These are phyloP conservation scores for Anisodus tanguticus DNA, from an alignment of 257 asterid species.

Conservation along the genomic window DNA sequence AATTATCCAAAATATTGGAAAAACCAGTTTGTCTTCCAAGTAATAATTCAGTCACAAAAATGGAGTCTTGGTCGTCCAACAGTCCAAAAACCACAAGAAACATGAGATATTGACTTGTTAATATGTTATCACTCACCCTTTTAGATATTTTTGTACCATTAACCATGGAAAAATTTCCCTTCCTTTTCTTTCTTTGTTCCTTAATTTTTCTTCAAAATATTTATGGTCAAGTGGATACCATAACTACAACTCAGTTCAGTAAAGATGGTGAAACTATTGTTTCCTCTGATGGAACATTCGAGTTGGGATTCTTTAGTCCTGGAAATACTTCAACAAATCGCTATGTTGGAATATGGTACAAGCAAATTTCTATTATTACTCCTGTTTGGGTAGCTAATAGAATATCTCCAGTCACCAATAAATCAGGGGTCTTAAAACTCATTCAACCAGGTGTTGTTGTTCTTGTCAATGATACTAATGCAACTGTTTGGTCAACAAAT, in stretches of 20 bases:
- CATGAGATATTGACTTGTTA: background rate
- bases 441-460: slow-evolving; percentile 38
- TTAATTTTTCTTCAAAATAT: background rate
- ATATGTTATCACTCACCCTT: background rate
- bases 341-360: slow-evolving; percentile 57
- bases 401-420: slow-evolving; percentile 33
- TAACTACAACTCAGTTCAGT: slow-evolving; percentile 25
- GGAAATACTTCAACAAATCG: slow-evolving; percentile 35
- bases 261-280: slow-evolving; percentile 47
- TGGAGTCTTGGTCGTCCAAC: slow-evolving; percentile 3
- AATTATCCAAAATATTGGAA: background rate
- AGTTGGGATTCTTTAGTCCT: slow-evolving; percentile 55
- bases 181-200: background rate
- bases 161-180: background rate
- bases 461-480: slow-evolving; percentile 36
- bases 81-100: no score
- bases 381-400: slow-evolving; percentile 52
- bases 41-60: background rate
- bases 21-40: background rate
- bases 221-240: slow-evolving; percentile 33
- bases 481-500: slow-evolving; percentile 50
- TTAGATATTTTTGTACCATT: background rate
- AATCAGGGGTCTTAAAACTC: slow-evolving; percentile 41
- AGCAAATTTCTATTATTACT: slow-evolving; percentile 32
- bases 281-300: slow-evolving; percentile 48